A percentile compares a stretch with the other conserved stretches of the same genome.
phyloP scores from a whole-genome alignment of 495 filamentous ascomycete genomes.

The Aspergillus saccharolyticus region DNA sequence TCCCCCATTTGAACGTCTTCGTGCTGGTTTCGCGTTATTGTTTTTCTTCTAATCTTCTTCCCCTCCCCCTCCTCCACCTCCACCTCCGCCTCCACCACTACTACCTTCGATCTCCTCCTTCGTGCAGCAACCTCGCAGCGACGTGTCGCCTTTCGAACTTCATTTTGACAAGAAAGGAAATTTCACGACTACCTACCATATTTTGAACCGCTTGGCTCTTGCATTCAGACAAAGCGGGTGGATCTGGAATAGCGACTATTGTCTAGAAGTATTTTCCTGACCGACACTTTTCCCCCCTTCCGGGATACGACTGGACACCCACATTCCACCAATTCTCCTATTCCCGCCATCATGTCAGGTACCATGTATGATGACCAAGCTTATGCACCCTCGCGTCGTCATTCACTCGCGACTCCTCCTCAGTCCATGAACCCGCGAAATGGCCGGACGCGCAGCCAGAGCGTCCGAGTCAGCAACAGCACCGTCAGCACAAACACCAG shows the following conservation, averaged over 20 bases:
- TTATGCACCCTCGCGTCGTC: conserved; percentile 46
- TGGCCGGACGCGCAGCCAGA: conserved; percentile 52
- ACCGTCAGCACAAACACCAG: conserved; percentile 76
- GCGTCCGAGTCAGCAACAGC: conserved; percentile 66
- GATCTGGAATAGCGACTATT: conserved; percentile 17
- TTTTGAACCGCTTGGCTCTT: not conserved
- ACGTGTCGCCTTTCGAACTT: conserved; percentile 1
- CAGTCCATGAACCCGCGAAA: conserved; percentile 44
- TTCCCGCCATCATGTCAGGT: conserved; percentile 38
- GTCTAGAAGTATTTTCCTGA: conserved; percentile 11
- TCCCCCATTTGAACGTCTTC: conserved; percentile 10
- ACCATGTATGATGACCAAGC: conserved; percentile 47
- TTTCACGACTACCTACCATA: not conserved
- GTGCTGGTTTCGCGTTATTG: conserved; percentile 7
- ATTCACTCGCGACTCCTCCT: conserved; percentile 44
- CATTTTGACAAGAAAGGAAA: conserved; percentile 6
- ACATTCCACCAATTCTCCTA: conserved; percentile 16
- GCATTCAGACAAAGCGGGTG: conserved; percentile 12
- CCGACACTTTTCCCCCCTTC: conserved; percentile 12
- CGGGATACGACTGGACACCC: conserved; percentile 10
- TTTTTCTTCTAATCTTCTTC: conserved; percentile 11
- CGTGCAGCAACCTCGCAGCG: not conserved
- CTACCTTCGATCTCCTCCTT: not conserved
- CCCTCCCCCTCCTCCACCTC: not conserved
- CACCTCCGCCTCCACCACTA: not conserved